Evolutionary conservation across 306 rosid genomes (phyloP), one percentile per base, ranked within the genome.

Genomic region (Dalbergia oliveri): DNA sequence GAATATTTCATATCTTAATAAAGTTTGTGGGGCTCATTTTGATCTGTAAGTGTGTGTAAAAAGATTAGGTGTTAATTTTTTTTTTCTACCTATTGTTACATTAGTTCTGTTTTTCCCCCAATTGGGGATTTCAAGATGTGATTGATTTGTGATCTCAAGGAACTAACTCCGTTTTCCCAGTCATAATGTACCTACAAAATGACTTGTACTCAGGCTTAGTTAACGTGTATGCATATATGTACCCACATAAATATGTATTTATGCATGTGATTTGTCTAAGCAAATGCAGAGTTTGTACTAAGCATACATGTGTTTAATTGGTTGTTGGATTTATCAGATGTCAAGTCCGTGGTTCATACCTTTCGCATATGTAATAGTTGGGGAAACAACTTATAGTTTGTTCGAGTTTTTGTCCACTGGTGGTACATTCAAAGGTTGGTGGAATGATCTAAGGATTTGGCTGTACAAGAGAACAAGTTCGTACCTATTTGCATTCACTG

Each of bases 371-470:
- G 91, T 90, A 62, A 79, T 88, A 50, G 9, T 86, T 47, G 90
- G 83, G 6, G 87, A 70, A 76, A 72, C 79, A 54, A 75, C 58
- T 12, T 85, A 73, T 47, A 83, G 89, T 81, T 76, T 93, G 18
- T 72, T 81, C 9, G 97, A 93, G 86, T 93, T 91, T 79, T 23
- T 89, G 58, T 75, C 82, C 77, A 66, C 37, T 77, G 94, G 91
- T 16, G 97, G 97, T 47, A 94, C 97, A 67, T 16, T 86, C 18
- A 47, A 81, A 16, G 97, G 97, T 4, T 94, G 97, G 99, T 94
- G 97, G 99, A 93, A 94, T 84, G 91, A 91, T 0, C 88, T 81
- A 45, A 41, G 97, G 9, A 93, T 94, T 4, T 90, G 99, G 92
- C 85, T 94, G 1, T 94, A 93, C 86, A 93, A 91, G 85, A 81